Conservation (phyloP, 352 stramenopile genomes). For the Globisporangium abappressorium region DNA sequence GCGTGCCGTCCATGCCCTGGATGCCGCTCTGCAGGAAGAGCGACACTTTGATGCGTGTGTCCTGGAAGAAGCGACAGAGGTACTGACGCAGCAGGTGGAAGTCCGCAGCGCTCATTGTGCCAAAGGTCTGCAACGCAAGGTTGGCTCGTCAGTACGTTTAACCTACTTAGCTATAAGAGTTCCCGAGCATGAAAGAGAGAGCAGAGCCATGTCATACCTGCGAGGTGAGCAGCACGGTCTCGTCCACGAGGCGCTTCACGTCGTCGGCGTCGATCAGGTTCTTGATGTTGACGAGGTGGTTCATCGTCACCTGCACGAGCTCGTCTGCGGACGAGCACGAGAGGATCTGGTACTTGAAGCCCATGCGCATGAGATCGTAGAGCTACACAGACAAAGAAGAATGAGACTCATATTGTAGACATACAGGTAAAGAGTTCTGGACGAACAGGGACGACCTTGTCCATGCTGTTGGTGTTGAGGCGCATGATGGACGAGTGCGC, state of each 20-base stretch:
- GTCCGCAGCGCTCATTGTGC: slow-evolving; percentile 53
- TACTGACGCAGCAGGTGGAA: slow-evolving; percentile 86
- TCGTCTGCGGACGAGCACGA: slow-evolving; percentile 79
- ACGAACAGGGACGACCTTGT: slow-evolving; percentile 56
- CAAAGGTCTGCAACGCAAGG: slow-evolving; percentile 41
- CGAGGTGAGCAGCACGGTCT: slow-evolving; percentile 75
- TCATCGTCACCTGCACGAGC: slow-evolving; percentile 87
- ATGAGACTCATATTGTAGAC: background rate
- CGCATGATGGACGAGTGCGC: slow-evolving; percentile 94
- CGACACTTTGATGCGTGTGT: slow-evolving; percentile 89
- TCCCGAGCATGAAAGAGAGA: background rate
- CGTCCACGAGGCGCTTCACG: slow-evolving; percentile 67
- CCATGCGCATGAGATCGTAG: slow-evolving; percentile 94
- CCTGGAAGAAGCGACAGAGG: slow-evolving; percentile 88
- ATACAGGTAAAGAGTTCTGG: background rate
- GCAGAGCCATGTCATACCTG: slow-evolving; percentile 24
- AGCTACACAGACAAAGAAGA: slow-evolving; percentile 33
- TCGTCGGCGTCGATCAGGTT: slow-evolving; percentile 62
- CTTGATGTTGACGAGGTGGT: slow-evolving; percentile 79
- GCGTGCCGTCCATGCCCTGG: slow-evolving; percentile 79
- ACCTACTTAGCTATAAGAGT: background rate
- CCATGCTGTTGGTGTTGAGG: slow-evolving; percentile 92
- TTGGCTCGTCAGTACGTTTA: background rate
- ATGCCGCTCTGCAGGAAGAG: slow-evolving; percentile 89
- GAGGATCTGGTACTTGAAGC: slow-evolving; percentile 92